Base-by-base conservation (phyloP, 2,329 filamentous ascomycete species). In the Ophiostoma tasmaniense region DNA sequence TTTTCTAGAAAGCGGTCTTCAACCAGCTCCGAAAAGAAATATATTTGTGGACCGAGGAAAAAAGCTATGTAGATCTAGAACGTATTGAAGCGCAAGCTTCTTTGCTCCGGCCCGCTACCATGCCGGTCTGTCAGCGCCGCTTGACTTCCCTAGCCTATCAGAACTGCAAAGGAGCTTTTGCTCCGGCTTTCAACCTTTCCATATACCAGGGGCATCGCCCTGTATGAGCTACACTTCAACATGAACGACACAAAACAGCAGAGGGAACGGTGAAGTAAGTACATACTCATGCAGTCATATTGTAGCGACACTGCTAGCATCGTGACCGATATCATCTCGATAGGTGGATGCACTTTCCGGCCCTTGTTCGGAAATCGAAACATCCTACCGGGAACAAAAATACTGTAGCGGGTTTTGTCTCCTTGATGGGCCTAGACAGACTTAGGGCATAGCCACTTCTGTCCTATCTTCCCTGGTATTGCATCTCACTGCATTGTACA, bases 111-210 rank as follows among this genome's bases (percentile, higher is more conserved):
- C 55, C 69, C 67, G 69, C 64, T 55, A 64, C 42, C 39, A 61
- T 61, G 25, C 55, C 55, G 25, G 55, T 61, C 55, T 30, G 55
- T 61, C 55, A 61, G 55, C 55, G 25, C 55, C 55, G 61, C 30
- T 62, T 35, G 17, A 20, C 33, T n/a, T 11, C 17, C 30, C 37
- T 70, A 37, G 67, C 70, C 71, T 71, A 72, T 72, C 69, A 71
- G 67, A 39, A n/a, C 30, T 13, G 4, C 20, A 28, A 68, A 69
- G 71, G 71, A 72, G 71, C 71, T 37, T 69, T 70, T 70, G 70
- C 71, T 72, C 71, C 71, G 71, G 68, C 33, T 17, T 22, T 52
- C 62, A n/a, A 65, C 64, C 59, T 35, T 28, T 8, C n/a, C 45
- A 30, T 20, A 37, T 68, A 25, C 45, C 66, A 28, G 10, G 33